Base-by-base conservation (phyloP, 75 land plant species). In the Cupressus sempervirens region DNA sequence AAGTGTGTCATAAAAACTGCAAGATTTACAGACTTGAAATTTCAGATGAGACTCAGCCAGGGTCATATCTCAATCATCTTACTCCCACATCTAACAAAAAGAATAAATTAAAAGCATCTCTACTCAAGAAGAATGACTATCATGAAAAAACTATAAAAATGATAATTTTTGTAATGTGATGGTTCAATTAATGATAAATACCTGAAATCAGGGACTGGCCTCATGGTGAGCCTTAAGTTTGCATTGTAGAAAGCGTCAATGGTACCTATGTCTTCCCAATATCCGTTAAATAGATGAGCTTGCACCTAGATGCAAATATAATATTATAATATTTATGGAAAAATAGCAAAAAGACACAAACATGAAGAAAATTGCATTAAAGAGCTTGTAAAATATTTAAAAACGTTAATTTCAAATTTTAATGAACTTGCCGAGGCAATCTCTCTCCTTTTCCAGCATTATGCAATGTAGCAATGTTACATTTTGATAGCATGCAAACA, bases 241-340 rank as follows among this genome's bases (percentile, higher is more conserved):
- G 97, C 97, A 62, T 92, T 84, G 90, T 96, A 95, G 85, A 93
- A 96, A 8, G 97, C 97, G 83, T 90, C 91, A 83, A 96, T 96
- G 73, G 89, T 96, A 54, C 94, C 91, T 62, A 96, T 92, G 58
- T 93, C 97, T 70, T 95, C 98, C 98, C 98, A 96, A 84, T 96
- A 92, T 23, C 96, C 96, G 85, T 95, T 93, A 87, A 88, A 95
- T n/a, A 89, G 40, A 79, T 90, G 92, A 41, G 95, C 93, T 86
- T 94, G 90, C 14, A 96, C 95, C 98, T 96, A 90, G 45, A 32
- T 68, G 65, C 29, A 10, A 45, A 52, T 10, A 68, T 68, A 18
- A 56, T 26, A 68, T 68, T 32, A 0, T 29, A 68, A 68, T 26
- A 32, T 68, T 67, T n/a, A 68, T 1, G 73, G 32, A 68, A 68